These are phyloP conservation scores for Salix suchowensis DNA, from an alignment of 345 rosid species.

Conservation along the genomic window DNA sequence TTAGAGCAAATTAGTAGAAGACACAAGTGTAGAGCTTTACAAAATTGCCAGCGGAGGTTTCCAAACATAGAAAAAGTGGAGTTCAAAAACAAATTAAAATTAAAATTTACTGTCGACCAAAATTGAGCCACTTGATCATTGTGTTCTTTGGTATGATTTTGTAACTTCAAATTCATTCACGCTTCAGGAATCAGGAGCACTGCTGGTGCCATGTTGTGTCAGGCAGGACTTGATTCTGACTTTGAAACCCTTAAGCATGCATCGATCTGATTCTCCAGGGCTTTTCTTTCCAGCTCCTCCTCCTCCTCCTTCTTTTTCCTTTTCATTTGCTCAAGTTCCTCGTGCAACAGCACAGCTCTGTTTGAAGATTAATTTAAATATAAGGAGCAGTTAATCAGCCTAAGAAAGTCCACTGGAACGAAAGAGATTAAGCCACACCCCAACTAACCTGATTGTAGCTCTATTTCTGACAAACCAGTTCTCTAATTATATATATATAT, in stretches of 20 bases:
- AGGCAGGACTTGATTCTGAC: constrained; percentile 8
- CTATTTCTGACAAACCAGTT: background rate
- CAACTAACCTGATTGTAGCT: constrained; percentile 1
- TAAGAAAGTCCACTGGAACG: constrained; percentile 12
- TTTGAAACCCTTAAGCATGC: too few relatives aligned
- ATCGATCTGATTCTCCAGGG: too few relatives aligned
- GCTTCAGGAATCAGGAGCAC: constrained; percentile 1
- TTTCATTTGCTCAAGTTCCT: too few relatives aligned
- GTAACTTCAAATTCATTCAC: constrained; percentile 22
- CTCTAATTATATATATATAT: background rate
- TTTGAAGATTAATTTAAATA: background rate
- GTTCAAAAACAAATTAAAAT: background rate
- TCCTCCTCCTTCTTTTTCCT: too few relatives aligned
- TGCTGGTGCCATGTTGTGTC: background rate
- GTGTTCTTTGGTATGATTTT: constrained; percentile 21
- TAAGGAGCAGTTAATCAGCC: constrained; percentile 24
- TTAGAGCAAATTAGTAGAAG: background rate
- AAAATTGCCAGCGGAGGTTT: background rate
- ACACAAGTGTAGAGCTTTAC: background rate
- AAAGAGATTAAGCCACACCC: background rate
- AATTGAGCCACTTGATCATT: constrained; percentile 23
- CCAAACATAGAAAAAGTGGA: constrained; percentile 3
- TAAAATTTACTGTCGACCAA: constrained; percentile 3
- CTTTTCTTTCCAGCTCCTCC: background rate
- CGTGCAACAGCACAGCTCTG: too few relatives aligned